Base-by-base conservation (phyloP, 257 asterid genomes). In the Haberlea rhodopensis region DNA sequence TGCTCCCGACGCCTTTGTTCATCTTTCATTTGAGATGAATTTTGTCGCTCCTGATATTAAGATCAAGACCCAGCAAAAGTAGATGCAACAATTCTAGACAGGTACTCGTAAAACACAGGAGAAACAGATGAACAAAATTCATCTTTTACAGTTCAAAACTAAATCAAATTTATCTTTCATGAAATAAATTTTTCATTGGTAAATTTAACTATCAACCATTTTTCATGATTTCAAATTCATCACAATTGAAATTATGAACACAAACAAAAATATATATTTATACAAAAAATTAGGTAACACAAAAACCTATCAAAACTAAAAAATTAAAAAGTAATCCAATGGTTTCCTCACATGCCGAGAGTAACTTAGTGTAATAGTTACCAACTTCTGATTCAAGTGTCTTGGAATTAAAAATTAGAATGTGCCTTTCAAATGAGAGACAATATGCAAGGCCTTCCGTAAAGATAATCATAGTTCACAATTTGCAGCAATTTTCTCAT, bases 1-100 rank as follows among this genome's bases (percentile, higher is more conserved):
- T 65, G 65, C 78, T 87, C 98, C 24, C 82, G 89, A 5, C 66
- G 85, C 76, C 74, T 85, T 73, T 92, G 96, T n/a, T n/a, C n/a
- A n/a, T n/a, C n/a, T n/a, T n/a, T n/a, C n/a, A n/a, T n/a, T n/a
- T n/a, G n/a, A n/a, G n/a, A n/a, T n/a, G n/a, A n/a, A n/a, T n/a
- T n/a, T n/a, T n/a, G n/a, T n/a, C n/a, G n/a, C n/a, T n/a, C n/a
- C n/a, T n/a, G n/a, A n/a, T n/a, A n/a, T n/a, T n/a, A n/a, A n/a
- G n/a, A 60, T 20, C 53, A 68, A 75, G 63, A 43, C 52, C 65
- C 58, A 61, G 60, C 67, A 15, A 40, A 37, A 60, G n/a, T 31
- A 18, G 18, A 9, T 24, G 8, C 19, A 18, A 3, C 26, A 67
- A 54, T 40, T 72, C 19, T 6, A 16, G 21, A 60, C 8, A 60